These are phyloP conservation scores for Penicillium psychrofluorescens DNA, from an alignment of 495 filamentous ascomycete species.

Conservation along the genomic window DNA sequence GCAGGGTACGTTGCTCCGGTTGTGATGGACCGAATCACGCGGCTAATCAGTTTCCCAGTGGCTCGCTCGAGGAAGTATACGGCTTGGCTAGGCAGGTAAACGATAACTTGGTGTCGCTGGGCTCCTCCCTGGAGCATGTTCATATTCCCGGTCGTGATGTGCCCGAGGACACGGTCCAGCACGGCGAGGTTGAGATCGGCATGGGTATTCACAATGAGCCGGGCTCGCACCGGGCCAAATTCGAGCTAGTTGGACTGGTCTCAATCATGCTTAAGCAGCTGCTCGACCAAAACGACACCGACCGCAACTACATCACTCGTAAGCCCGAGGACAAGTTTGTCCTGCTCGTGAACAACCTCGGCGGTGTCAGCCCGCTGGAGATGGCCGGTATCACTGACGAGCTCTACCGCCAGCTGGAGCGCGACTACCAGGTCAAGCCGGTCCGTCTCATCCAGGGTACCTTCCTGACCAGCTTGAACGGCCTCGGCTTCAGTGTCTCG, in stretches of 20 bases:
- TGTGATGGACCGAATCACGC: background rate
- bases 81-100: slow-evolving; percentile 64
- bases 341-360: slow-evolving; percentile 86
- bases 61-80: slow-evolving; percentile 58
- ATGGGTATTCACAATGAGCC: slow-evolving; percentile 99
- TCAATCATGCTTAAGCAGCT: slow-evolving; percentile 74
- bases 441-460: slow-evolving; percentile 53
- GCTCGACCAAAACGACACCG: slow-evolving; percentile 68
- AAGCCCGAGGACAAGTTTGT: slow-evolving; percentile 57
- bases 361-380: slow-evolving; percentile 84
- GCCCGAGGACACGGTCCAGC: slow-evolving; percentile 48
- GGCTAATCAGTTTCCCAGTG: slow-evolving; percentile 12
- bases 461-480: slow-evolving; percentile 82
- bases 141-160: slow-evolving; percentile 76
- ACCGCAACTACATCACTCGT: slow-evolving; percentile 71
- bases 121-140: slow-evolving; percentile 78
- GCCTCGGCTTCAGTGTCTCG: slow-evolving; percentile 84
- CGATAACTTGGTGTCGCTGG: slow-evolving; percentile 76
- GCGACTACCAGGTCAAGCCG: slow-evolving; percentile 63
- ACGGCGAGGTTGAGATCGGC: slow-evolving; percentile 81
- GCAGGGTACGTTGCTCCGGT: slow-evolving; percentile 45
- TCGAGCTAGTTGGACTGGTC: slow-evolving; percentile 64
- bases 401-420: slow-evolving; percentile 67
- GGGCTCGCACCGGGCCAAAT: slow-evolving; percentile 64
- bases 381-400: slow-evolving; percentile 85